Base-by-base conservation (phyloP, 345 rosid species). In the Punica granatum region DNA sequence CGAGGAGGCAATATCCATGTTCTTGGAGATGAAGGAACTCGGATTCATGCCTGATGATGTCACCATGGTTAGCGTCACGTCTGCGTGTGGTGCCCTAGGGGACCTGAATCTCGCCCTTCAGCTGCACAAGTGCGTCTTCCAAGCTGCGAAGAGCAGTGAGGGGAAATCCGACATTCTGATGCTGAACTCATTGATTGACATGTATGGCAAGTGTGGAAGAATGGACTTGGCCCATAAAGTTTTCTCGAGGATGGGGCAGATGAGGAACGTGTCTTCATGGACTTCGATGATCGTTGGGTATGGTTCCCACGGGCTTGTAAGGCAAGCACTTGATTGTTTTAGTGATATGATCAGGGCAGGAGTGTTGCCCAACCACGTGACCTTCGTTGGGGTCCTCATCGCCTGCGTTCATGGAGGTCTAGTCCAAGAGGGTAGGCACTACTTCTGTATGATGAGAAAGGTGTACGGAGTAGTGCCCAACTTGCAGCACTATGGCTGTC, bases 391-490 rank as follows among this genome's bases (percentile, higher is more conserved):
- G 26, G 83, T 90, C 6, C 81, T 93, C 26, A 82, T 83, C 49
- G 96, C 96, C 33, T 90, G 98, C 25, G 96, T 87, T 46, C 98
- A 90, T 28, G 97, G 94, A 1, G 98, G 94, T 25, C 79, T 66
- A 70, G 94, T 93, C 60, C 76, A 76, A 68, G 86, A 87, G 68
- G 98, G 97, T 46, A 83, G 70, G 66, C 48, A 44, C 16, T 90
- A 78, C 65, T 89, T 90, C 46, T 76, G 61, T 1, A 77, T 75
- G 85, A 90, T 88, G 96, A 80, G 67, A 79, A 80, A 76, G 19
- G 79, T 63, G 4, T 88, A 83, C 68, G 75, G 75, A 18, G 70
- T 86, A 68, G 70, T 61, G 71, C 92, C 96, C 6, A 71, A 31
- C 1, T 68, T 82, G 64, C 79, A 85, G 60, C 97, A 87, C 36